Conservation (phyloP, 805 yeast species). For the Ogataea naganishii region DNA sequence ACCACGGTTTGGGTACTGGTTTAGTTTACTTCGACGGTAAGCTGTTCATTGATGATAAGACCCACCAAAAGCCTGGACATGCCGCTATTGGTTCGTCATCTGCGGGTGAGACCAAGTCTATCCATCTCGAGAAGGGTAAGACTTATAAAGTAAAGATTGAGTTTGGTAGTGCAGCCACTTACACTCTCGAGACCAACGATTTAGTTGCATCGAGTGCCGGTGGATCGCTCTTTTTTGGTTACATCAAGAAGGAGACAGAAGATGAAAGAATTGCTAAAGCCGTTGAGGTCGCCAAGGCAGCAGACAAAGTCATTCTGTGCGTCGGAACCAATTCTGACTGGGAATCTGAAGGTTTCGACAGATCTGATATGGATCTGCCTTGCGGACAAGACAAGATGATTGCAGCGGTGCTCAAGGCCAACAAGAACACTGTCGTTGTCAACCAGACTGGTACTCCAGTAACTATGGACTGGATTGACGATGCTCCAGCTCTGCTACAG, state of each 20-base stretch:
- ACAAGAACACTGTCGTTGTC: conserved; percentile 43
- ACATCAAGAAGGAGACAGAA: conserved; percentile 18
- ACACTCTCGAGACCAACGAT: conserved; percentile 12
- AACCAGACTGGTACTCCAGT: conserved; percentile 58
- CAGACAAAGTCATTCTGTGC: conserved; percentile 43
- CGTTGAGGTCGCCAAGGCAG: conserved; percentile 36
- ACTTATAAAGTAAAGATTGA: conserved; percentile 29
- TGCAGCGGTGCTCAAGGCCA: conserved; percentile 33
- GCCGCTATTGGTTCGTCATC: conserved; percentile 29
- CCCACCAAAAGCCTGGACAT: conserved; percentile 30
- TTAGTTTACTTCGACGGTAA: conserved; percentile 32
- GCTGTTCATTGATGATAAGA: conserved; percentile 36
- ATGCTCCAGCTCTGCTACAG: conserved; percentile 36
- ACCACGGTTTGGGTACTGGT: conserved; percentile 33
- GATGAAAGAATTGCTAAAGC: conserved; percentile 31
- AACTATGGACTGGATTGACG: conserved; percentile 41
- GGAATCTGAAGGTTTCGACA: conserved; percentile 55
- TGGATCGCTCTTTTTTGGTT: conserved; percentile 28
- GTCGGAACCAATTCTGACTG: conserved; percentile 47
- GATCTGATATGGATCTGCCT: conserved; percentile 43
- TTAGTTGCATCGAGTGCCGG: conserved; percentile 22
- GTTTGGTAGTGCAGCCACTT: conserved; percentile 33
- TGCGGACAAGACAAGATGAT: conserved; percentile 37
- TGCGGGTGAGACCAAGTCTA: conserved; percentile 9
- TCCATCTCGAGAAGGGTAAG: conserved; percentile 24